Conservation (phyloP, 2,329 filamentous ascomycete genomes). For the Ophiocordyceps camponoti-rufipedis region DNA sequence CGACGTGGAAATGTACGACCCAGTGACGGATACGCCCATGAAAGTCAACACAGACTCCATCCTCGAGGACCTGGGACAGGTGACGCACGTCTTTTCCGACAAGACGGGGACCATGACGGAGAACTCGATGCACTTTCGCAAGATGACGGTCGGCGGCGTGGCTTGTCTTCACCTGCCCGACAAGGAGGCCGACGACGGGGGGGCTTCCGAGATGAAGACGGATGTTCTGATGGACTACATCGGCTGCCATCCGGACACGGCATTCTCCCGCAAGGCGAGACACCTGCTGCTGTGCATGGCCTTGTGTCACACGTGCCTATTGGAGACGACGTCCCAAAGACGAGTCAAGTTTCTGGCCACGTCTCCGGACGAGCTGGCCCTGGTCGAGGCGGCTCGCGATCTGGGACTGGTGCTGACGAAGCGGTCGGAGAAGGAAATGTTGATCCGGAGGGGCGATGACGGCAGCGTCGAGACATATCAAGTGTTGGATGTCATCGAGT, state of each 20-base stretch:
- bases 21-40: conserved; percentile 65
- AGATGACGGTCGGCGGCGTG: conserved; percentile 75
- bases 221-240: conserved; percentile 64
- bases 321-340: conserved; percentile 48
- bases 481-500: conserved; percentile 75
- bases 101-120: conserved; percentile 91
- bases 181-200: conserved; percentile 21
- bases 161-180: conserved; percentile 57
- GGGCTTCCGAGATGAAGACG: conserved; percentile 41
- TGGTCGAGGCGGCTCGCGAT: conserved; percentile 72
- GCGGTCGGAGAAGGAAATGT: conserved; percentile 52
- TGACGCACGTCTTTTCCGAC: conserved; percentile 80
- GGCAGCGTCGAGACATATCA: conserved; percentile 48
- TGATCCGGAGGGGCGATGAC: conserved; percentile 23
- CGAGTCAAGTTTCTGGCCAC: conserved; percentile 69
- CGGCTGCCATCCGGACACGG: conserved; percentile 51
- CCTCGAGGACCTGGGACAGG: conserved; percentile 80
- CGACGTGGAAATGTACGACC: conserved; percentile 84
- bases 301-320: conserved; percentile 78
- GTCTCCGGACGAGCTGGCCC: conserved; percentile 75
- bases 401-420: conserved; percentile 64
- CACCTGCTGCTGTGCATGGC: conserved; percentile 74
- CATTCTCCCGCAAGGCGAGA: conserved; percentile 61
- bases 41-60: conserved; percentile 87
- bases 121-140: conserved; percentile 89